A percentile compares a stretch with the other conserved stretches of the same genome.
Evolutionary conservation across 305 asterid genomes (phyloP).

Genomic region (Plantago lanceolata): DNA sequence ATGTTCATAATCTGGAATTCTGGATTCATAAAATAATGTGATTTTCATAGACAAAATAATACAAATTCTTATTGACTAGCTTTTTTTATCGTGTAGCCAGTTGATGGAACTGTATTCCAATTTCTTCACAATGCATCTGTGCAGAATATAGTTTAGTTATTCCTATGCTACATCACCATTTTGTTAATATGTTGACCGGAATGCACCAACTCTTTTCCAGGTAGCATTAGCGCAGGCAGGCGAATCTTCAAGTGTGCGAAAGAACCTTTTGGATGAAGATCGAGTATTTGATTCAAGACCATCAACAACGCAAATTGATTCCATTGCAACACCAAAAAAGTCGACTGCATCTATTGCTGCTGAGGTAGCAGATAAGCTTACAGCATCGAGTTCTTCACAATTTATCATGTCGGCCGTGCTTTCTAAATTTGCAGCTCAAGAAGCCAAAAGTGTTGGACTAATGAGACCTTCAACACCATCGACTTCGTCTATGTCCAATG

Average conservation of each 20-base stretch:
- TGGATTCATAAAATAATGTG: too few species aligned
- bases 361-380: constrained; percentile 77
- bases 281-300: constrained; percentile 39
- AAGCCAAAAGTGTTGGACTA: constrained; percentile 63
- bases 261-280: constrained; percentile 42
- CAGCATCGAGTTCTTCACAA: constrained; percentile 86
- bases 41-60: too few species aligned
- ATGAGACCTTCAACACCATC: constrained; percentile 36
- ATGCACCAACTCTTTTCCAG: constrained; percentile 33
- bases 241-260: constrained; percentile 57
- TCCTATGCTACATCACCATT: background rate
- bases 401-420: constrained; percentile 84
- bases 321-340: constrained; percentile 37
- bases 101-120: too few species aligned
- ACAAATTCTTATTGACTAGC: too few species aligned
- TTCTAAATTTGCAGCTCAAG: constrained; percentile 89
- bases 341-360: constrained; percentile 86
- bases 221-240: constrained; percentile 72
- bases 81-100: too few species aligned
- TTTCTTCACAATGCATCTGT: background rate
- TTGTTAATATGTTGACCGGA: constrained; percentile 3
- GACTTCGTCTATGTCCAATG: constrained; percentile 29
- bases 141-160: background rate
- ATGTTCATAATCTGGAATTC: too few species aligned
- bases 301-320: constrained; percentile 24